phyloP scores from a whole-genome alignment of 2,329 filamentous ascomycete species.

The Cordyceps pruinosa region DNA sequence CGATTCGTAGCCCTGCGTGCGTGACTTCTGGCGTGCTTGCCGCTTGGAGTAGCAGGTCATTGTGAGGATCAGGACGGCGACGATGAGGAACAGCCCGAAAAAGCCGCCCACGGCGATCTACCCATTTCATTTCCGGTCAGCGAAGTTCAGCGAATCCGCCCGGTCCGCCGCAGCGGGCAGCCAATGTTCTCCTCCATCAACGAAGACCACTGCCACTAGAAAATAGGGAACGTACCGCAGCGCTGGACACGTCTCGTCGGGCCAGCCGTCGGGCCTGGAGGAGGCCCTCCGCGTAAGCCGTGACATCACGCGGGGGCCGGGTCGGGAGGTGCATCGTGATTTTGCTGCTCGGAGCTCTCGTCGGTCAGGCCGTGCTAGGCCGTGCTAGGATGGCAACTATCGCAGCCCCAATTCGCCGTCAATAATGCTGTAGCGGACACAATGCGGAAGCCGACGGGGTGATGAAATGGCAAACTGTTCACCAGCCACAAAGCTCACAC shows the following conservation, averaged over 20 bases:
- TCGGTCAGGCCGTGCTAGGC: not conserved
- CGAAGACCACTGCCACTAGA: not conserved
- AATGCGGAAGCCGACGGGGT: not conserved
- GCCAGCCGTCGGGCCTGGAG: not conserved
- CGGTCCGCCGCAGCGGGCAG: not conserved
- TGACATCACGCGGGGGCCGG: not conserved
- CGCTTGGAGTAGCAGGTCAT: not conserved
- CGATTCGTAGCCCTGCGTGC: conserved; percentile 9
- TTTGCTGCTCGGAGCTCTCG: not conserved
- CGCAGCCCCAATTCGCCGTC: not conserved
- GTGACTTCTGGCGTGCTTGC: not conserved
- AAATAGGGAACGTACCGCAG: not conserved
- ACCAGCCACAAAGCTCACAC: not conserved
- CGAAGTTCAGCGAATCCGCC: not conserved
- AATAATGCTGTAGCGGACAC: not conserved
- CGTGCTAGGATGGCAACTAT: not conserved
- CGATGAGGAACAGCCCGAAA: not conserved
- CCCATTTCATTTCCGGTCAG: not conserved
- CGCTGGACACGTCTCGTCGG: not conserved
- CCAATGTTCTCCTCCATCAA: not conserved
- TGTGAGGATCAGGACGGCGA: not conserved
- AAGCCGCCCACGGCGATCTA: not conserved
- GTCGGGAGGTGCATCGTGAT: not conserved
- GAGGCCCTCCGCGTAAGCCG: conserved; percentile 5
- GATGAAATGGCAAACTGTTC: not conserved